Conservation (phyloP, 345 rosid genomes). For the Barbarea vulgaris region DNA sequence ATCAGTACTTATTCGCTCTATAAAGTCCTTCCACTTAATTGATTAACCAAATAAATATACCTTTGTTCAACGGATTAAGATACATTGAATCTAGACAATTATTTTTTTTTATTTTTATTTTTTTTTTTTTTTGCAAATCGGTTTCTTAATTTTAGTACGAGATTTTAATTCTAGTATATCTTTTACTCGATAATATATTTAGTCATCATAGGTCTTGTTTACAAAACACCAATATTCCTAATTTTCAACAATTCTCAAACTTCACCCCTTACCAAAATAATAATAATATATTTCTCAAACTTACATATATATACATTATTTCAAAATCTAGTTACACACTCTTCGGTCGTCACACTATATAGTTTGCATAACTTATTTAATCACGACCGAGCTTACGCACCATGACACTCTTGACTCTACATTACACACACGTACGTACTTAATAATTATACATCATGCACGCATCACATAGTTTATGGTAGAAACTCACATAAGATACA, state of each 20-base stretch:
- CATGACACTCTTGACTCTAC: slow-evolving; percentile 34
- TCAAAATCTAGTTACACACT: slow-evolving; percentile 17
- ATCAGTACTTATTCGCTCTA: background rate
- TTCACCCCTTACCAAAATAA: no score
- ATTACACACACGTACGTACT: slow-evolving; percentile 11
- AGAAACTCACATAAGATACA: background rate
- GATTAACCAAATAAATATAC: background rate
- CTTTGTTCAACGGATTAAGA: slow-evolving; percentile 13
- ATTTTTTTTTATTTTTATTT: no score
- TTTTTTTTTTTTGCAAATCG: background rate
- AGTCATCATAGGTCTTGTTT: background rate
- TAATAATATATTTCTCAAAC: no score
- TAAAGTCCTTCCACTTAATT: slow-evolving; percentile 33
- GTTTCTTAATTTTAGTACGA: background rate
- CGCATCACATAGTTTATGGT: background rate
- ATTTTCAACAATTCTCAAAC: background rate
- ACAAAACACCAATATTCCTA: slow-evolving; percentile 10
- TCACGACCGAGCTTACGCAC: slow-evolving; percentile 24
- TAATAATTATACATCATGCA: slow-evolving; percentile 28
- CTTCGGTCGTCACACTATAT: slow-evolving; percentile 21
- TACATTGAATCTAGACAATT: slow-evolving; percentile 43
- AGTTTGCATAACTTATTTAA: slow-evolving; percentile 34
- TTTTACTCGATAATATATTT: no score
- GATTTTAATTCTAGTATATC: no score
- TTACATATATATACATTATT: slow-evolving; percentile 18